Evolutionary conservation across 129 eudicot genomes (phyloP).

Genomic region (Arctium minus): DNA sequence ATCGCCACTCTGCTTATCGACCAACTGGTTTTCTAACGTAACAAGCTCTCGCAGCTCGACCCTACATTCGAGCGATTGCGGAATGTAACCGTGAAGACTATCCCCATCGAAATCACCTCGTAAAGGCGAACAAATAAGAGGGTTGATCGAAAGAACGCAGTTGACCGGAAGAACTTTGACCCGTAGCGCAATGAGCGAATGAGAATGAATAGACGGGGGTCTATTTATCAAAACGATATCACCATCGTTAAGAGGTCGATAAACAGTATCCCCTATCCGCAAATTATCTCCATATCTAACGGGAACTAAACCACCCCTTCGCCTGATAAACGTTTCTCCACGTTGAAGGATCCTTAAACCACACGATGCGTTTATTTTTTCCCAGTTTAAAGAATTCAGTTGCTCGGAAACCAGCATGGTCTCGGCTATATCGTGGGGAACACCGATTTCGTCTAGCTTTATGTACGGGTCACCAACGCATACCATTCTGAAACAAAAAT

Average conservation of each 20-base stretch:
- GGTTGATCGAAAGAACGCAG: slow-evolving; percentile 74
- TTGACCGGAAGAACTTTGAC: slow-evolving; percentile 72
- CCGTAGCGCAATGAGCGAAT: slow-evolving; percentile 67
- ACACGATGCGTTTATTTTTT: slow-evolving; percentile 43
- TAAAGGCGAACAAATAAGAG: slow-evolving; percentile 73
- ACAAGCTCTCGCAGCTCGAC: slow-evolving; percentile 84
- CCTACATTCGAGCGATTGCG: slow-evolving; percentile 65
- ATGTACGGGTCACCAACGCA: slow-evolving; percentile 81
- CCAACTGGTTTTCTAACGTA: slow-evolving; percentile 55
- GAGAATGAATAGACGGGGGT: slow-evolving; percentile 95
- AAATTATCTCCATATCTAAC: slow-evolving; percentile 49
- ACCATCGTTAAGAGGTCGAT: slow-evolving; percentile 66
- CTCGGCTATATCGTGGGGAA: slow-evolving; percentile 65
- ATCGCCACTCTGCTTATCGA: slow-evolving; percentile 73
- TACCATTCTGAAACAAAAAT: slow-evolving; percentile 79
- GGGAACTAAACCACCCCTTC: slow-evolving; percentile 48
- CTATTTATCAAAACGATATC: slow-evolving; percentile 76
- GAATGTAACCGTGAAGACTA: slow-evolving; percentile 80
- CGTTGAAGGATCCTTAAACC: slow-evolving; percentile 43
- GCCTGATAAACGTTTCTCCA: slow-evolving; percentile 48
- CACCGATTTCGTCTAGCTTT: slow-evolving; percentile 67
- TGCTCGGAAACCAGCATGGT: slow-evolving; percentile 58
- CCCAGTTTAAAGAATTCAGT: slow-evolving; percentile 57
- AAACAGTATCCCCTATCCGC: slow-evolving; percentile 49
- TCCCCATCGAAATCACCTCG: slow-evolving; percentile 98